These are phyloP conservation scores for Tetrahymena elliotti DNA, from an alignment of 73 alveolate species.

Conservation along the genomic window DNA sequence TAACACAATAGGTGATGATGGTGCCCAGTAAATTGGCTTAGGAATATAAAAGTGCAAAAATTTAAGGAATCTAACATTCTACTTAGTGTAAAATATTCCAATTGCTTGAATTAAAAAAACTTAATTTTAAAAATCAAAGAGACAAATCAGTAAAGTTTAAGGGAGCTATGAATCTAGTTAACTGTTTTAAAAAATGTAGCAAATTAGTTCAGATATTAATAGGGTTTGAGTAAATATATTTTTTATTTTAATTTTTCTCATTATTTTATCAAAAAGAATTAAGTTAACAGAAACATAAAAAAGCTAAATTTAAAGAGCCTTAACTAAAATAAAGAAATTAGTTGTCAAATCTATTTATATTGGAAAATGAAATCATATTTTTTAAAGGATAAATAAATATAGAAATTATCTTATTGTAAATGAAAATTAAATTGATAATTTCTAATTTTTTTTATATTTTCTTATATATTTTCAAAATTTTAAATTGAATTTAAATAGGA, in stretches of 20 bases:
- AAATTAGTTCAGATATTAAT: not conserved
- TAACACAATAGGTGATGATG: not conserved
- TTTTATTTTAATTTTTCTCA: not conserved
- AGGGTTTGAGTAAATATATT: not conserved
- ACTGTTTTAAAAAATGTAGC: not conserved
- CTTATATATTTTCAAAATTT: too few relatives aligned
- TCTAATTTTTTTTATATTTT: too few relatives aligned
- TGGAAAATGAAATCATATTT: not conserved
- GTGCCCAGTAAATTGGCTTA: not conserved
- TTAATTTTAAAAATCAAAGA: not conserved
- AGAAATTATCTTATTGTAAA: too few relatives aligned
- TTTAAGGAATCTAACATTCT: not conserved
- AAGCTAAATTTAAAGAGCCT: not conserved
- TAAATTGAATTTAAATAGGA: too few relatives aligned
- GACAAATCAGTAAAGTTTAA: not conserved
- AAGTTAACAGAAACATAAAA: not conserved
- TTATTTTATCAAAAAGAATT: not conserved
- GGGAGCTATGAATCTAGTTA: not conserved
- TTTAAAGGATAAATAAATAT: too few relatives aligned
- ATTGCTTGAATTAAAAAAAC: too few relatives aligned
- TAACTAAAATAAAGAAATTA: not conserved
- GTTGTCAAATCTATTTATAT: not conserved
- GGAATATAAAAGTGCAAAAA: not conserved
- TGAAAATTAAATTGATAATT: too few relatives aligned
- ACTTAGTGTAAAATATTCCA: not conserved